Base-by-base conservation (phyloP, 2,329 filamentous ascomycete species). In the Hysterium pulicare region DNA sequence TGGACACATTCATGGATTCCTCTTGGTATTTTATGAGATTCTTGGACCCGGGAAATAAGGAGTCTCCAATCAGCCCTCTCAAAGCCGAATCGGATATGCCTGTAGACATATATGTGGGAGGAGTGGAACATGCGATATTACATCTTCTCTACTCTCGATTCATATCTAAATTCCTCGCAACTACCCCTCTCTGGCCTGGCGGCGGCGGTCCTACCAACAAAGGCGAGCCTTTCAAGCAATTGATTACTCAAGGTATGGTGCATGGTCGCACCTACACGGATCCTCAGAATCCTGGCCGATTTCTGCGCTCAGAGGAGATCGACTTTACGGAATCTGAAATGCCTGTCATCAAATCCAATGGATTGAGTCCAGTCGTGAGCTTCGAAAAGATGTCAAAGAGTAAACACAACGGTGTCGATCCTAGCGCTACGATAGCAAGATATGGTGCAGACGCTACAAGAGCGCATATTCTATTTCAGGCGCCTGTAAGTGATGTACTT, bases 361-460 rank as follows among this genome's bases (percentile, higher is more conserved):
- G 81, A 3, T 68, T 77, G 36, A 56, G 59, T 0, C 81, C 85
- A 1, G 77, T 71, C 21, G 67, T 89, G 15, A 83, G 80, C 1
- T 95, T 79, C 54, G 89, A 95, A 64, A 95, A 95, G 62, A 95
- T 95, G 90, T 93, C 87, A 30, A 95, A 95, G 69, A 94, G 87
- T 57, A 95, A 95, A 66, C 77, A 93, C 70, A 95, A 95, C 59
- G 90, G 90, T 20, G 87, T 95, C 5, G 88, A 95, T 59, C 90
- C 90, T 0, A 82, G 79, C 0, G 73, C 71, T 0, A 86, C 85
- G 49, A 87, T 93, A 44, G 70, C 75, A 6, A 81, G 79, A 51
- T 84, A 93, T 54, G 90, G 90, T 17, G 87, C 89, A 1, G 90
- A 95, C 63, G 83, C 87, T 5, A 90, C 87, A 2, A 76, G 90